These are phyloP conservation scores for Fagopyrum homotropicum DNA, from an alignment of 148 eudicot species.

Conservation along the genomic window DNA sequence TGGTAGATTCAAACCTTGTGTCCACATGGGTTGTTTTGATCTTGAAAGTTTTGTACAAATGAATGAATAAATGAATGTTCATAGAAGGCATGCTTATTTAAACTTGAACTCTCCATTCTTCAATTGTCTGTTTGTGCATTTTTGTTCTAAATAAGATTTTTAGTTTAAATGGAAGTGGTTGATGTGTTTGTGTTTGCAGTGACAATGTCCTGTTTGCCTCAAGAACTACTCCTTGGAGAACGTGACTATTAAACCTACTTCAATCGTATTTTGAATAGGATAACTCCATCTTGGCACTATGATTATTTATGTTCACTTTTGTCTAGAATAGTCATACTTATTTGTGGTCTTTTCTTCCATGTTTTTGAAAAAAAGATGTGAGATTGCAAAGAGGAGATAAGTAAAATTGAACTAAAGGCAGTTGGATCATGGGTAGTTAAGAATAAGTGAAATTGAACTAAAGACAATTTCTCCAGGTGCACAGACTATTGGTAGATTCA, in stretches of 20 bases:
- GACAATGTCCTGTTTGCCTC: conserved; percentile 70
- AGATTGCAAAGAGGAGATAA: conserved; percentile 42
- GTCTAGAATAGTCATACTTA: no score
- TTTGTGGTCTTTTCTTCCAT: no score
- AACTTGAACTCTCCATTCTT: not conserved
- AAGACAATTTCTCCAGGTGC: no score
- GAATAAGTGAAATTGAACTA: no score
- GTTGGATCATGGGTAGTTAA: conserved; percentile 56
- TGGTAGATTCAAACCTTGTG: conserved; percentile 85
- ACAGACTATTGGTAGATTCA: conserved; percentile 92
- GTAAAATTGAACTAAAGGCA: conserved; percentile 49
- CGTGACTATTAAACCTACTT: conserved; percentile 51
- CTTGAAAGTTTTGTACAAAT: conserved; percentile 54
- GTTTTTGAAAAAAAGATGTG: conserved; percentile 22
- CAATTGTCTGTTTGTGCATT: conserved; percentile 1
- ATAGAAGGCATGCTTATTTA: conserved; percentile 61
- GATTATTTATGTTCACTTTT: no score
- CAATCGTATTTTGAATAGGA: conserved; percentile 41
- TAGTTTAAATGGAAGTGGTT: no score
- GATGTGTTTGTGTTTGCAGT: conserved; percentile 42
- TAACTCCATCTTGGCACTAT: conserved; percentile 3
- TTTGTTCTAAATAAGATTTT: not conserved
- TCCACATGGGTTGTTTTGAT: conserved; percentile 28
- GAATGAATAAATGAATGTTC: conserved; percentile 65
- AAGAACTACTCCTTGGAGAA: conserved; percentile 51